Evolutionary conservation across 257 asterid genomes (phyloP).

Genomic region (Ajuga chamaepitys): DNA sequence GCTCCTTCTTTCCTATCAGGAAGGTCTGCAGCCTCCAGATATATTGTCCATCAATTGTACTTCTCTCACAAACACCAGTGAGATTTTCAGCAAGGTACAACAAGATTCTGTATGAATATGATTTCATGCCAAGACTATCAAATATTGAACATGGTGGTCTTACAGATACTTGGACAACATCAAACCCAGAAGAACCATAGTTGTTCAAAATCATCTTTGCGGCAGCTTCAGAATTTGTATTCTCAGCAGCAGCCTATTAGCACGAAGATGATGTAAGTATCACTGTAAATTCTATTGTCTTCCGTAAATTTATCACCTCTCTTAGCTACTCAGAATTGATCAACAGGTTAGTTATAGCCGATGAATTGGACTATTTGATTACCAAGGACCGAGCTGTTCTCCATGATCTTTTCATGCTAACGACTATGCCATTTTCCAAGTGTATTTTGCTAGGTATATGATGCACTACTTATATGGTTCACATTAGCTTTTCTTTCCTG

Average conservation of each 20-base stretch:
- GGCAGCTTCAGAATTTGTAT: conserved; percentile 56
- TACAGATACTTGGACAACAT: conserved; percentile 56
- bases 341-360: conserved; percentile 74
- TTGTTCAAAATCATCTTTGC: conserved; percentile 39
- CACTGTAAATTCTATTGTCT: neutral
- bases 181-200: conserved; percentile 27
- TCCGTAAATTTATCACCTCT: neutral
- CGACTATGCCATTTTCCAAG: conserved; percentile 80
- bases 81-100: conserved; percentile 82
- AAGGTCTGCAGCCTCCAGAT: conserved; percentile 55
- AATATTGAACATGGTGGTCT: conserved; percentile 8
- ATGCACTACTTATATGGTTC: neutral
- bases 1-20: conserved; percentile 33
- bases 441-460: conserved; percentile 78
- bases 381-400: conserved; percentile 80
- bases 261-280: conserved; percentile 65
- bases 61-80: conserved; percentile 62
- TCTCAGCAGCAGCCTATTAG: conserved; percentile 53
- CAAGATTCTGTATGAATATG: neutral
- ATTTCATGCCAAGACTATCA: conserved; percentile 7
- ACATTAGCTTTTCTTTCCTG: conserved; percentile 11
- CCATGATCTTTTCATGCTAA: conserved; percentile 91
- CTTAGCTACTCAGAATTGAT: conserved; percentile 1
- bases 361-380: conserved; percentile 93
- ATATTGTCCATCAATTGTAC: conserved; percentile 71